A percentile compares a stretch with the other conserved stretches of the same genome.
Evolutionary conservation across 768 basidiomycete species (phyloP).

Genomic region (Hygrocybe coccinea): DNA sequence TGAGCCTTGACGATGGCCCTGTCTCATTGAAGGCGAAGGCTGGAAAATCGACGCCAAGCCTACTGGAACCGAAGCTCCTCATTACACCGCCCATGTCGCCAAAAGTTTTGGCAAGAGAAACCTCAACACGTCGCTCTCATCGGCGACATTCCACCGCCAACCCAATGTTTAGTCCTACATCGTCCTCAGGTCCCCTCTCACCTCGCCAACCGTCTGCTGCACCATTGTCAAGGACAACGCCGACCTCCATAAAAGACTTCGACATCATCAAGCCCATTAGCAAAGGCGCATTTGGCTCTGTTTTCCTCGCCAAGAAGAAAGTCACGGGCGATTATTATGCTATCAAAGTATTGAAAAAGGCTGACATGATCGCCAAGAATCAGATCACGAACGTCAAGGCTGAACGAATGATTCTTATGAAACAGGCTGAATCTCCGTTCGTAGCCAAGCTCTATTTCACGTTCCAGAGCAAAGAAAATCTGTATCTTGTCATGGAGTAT

Average conservation of each 20-base stretch:
- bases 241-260: constrained; percentile 97
- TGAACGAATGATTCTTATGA: constrained; percentile 99
- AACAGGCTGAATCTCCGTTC: constrained; percentile 96
- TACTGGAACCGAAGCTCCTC: constrained; percentile 60
- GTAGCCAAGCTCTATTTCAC: constrained; percentile 98
- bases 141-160: constrained; percentile 72
- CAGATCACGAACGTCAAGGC: constrained; percentile 99
- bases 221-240: constrained; percentile 71
- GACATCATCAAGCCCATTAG: constrained; percentile 99
- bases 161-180: constrained; percentile 54
- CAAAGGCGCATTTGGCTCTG: constrained; percentile 97
- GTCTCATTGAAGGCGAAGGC: constrained; percentile 46
- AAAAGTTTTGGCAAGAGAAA: constrained; percentile 46
- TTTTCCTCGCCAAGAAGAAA: constrained; percentile 97
- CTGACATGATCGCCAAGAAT: constrained; percentile 99
- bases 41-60: constrained; percentile 60
- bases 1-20: constrained; percentile 57
- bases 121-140: constrained; percentile 51
- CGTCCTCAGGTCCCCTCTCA: constrained; percentile 54
- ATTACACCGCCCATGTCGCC: constrained; percentile 77
- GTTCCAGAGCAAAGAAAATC: constrained; percentile 98
- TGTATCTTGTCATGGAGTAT: constrained; percentile 99
- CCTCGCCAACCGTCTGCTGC: constrained; percentile 79
- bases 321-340: constrained; percentile 98
- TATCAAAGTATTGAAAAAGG: constrained; percentile 99